Evolutionary conservation across 768 basidiomycete genomes (phyloP).

Genomic region (Phylloporus sp.): DNA sequence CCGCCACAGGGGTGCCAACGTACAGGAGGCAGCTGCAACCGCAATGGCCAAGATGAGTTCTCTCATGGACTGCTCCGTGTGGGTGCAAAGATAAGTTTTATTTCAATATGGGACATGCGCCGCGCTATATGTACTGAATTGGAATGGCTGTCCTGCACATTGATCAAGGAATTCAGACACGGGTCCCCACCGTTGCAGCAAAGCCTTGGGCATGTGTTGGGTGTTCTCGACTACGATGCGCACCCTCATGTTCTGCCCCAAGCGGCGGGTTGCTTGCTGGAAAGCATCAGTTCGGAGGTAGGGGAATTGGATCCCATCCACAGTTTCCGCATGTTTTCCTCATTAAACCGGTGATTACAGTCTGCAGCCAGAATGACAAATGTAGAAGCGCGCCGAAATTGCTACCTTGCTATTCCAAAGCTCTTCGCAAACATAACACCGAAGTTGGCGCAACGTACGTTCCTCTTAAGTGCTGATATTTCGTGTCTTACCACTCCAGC

Average conservation of each 20-base stretch:
- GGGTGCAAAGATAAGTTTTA: constrained; percentile 70
- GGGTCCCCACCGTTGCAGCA: constrained; percentile 60
- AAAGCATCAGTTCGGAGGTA: constrained; percentile 55
- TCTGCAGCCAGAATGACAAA: constrained; percentile 37
- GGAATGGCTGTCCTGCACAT: constrained; percentile 37
- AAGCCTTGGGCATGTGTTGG: constrained; percentile 66
- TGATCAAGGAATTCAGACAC: constrained; percentile 58
- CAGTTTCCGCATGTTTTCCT: constrained; percentile 19
- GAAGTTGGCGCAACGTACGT: constrained; percentile 44
- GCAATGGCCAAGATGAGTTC: constrained; percentile 69
- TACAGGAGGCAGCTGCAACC: constrained; percentile 74
- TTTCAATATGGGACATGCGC: constrained; percentile 8
- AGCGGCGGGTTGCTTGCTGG: constrained; percentile 56
- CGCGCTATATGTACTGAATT: constrained; percentile 15
- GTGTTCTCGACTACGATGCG: constrained; percentile 60
- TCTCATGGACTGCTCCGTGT: constrained; percentile 58
- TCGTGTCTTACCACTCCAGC: constrained; percentile 9
- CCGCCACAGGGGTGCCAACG: constrained; percentile 56
- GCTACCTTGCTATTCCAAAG: constrained; percentile 42
- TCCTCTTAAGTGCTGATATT: constrained; percentile 4
- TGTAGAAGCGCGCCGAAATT: constrained; percentile 60
- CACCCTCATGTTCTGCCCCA: constrained; percentile 51
- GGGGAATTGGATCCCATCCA: constrained; percentile 22
- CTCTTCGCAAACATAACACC: constrained; percentile 45
- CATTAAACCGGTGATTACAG: constrained; percentile 25